Evolutionary conservation across 768 basidiomycete genomes (phyloP).

Genomic region (Trametes sanguinea): DNA sequence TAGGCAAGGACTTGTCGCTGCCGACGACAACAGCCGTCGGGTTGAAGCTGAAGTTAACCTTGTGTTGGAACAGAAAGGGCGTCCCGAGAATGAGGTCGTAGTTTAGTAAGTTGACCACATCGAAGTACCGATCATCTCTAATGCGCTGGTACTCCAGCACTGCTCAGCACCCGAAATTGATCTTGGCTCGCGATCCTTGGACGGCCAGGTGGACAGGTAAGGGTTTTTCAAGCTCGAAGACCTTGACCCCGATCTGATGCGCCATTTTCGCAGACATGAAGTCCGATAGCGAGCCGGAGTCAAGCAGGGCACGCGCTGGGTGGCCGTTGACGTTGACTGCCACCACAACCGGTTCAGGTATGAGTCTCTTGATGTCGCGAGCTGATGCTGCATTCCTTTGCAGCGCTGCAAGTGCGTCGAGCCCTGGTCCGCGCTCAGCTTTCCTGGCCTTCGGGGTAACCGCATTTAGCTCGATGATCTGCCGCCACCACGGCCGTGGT

Average conservation of each 20-base stretch:
- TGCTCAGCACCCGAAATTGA: slow-evolving; percentile 21
- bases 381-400: slow-evolving; percentile 9
- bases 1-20: neutral
- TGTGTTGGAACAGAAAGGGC: slow-evolving; percentile 27
- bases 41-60: slow-evolving; percentile 17
- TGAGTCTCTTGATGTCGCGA: slow-evolving; percentile 7
- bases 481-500: neutral
- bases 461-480: slow-evolving; percentile 2
- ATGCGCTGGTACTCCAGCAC: slow-evolving; percentile 11
- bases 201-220: slow-evolving; percentile 35
- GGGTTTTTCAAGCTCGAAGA: slow-evolving; percentile 25
- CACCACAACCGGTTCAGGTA: slow-evolving; percentile 20
- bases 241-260: slow-evolving; percentile 28
- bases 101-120: slow-evolving; percentile 12
- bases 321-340: slow-evolving; percentile 26
- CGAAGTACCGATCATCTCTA: neutral
- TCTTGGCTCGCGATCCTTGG: slow-evolving; percentile 32
- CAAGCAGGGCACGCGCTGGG: slow-evolving; percentile 21
- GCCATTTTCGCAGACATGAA: slow-evolving; percentile 35
- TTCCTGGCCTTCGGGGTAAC: neutral
- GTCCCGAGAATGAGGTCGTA: slow-evolving; percentile 32
- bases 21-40: slow-evolving; percentile 12
- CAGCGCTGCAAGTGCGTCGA: neutral
- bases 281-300: slow-evolving; percentile 34
- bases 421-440: neutral